Evolutionary conservation across 371 early-diverging fungal genomes (phyloP), one percentile per base, ranked within the genome.

Genomic region (Umbelopsis sp.): DNA sequence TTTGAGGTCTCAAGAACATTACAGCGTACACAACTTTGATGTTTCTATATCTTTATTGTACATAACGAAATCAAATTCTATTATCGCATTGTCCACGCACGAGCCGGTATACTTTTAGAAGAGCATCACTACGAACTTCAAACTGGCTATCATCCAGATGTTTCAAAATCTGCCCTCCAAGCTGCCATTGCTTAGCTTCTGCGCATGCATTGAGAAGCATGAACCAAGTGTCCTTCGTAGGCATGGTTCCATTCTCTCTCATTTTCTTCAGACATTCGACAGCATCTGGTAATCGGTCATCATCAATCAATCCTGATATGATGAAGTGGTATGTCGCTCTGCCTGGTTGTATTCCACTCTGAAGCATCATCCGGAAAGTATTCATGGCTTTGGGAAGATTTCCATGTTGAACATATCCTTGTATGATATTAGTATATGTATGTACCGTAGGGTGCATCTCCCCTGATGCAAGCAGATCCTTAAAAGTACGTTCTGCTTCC

Each of bases 271-370:
- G 46, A 29, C 80, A 77, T 9, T 52, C 66, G 44, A 78, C 71
- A 11, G 84, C 84, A 48, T 80, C 84, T 4, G 68, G 44, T 7
- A 81, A 46, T 22, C 81, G 71, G 48, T 70, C 74, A 67, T 76
- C 70, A 11, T 73, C 63, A 6, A 83, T 44, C 29, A 83, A 75
- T 1, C 77, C 80, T 12, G 72, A 68, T 50, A 83, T 80, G 70
- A 81, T 73, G 50, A 81, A 83, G 46, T 81, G 76, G 51, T 76
- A 83, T 1, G 80, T 75, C 1, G 84, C 84, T 50, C 78, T 75
- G 48, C 81, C 84, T 1, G 84, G 84, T 51, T 73, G 65, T 10
- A 77, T 48, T 1, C 75, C 75, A 50, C 20, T 63, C 14, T 69
- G 41, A n/a, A 77, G 24, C 52, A 81, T 70, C 0, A 20, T 37